A percentile compares a stretch with the other conserved stretches of the same genome.
phyloP scores from a whole-genome alignment of 176 grass and related monocot species.

The Carex pumila region DNA sequence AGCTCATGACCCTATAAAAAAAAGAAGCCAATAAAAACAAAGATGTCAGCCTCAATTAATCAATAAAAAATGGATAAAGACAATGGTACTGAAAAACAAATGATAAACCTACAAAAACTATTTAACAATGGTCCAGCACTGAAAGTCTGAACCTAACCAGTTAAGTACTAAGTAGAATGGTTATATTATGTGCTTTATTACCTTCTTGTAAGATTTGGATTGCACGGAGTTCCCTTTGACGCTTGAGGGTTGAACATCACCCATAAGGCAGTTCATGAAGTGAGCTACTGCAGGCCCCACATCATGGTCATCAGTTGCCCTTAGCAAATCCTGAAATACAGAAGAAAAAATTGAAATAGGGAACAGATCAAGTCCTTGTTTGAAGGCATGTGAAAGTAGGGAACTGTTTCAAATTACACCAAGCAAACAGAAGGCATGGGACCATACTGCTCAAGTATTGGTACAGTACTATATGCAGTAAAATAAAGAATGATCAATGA shows the following conservation, averaged over 20 bases:
- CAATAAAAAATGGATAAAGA: neutral
- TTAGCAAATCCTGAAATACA: slow-evolving; percentile 59
- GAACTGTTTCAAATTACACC: neutral
- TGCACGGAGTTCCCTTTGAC: slow-evolving; percentile 38
- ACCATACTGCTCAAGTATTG: neutral
- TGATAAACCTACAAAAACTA: neutral
- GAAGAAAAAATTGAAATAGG: slow-evolving; percentile 15
- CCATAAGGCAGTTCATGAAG: slow-evolving; percentile 90
- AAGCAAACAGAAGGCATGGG: neutral
- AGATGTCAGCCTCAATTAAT: neutral
- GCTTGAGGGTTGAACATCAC: slow-evolving; percentile 42
- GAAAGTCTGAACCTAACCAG: neutral
- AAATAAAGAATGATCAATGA: neutral
- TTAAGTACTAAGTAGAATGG: neutral
- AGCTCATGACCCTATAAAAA: slow-evolving; percentile 34
- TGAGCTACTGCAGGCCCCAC: slow-evolving; percentile 67
- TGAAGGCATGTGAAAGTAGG: neutral
- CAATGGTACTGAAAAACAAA: neutral
- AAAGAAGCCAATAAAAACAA: slow-evolving; percentile 18
- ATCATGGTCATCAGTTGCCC: slow-evolving; percentile 75
- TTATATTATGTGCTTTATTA: slow-evolving; percentile 15
- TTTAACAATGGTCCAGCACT: neutral
- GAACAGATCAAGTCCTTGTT: neutral
- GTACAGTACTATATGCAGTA: neutral
- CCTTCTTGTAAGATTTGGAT: slow-evolving; percentile 65